Evolutionary conservation across 345 rosid genomes (phyloP).

Genomic region (Microthlaspi erraticum): DNA sequence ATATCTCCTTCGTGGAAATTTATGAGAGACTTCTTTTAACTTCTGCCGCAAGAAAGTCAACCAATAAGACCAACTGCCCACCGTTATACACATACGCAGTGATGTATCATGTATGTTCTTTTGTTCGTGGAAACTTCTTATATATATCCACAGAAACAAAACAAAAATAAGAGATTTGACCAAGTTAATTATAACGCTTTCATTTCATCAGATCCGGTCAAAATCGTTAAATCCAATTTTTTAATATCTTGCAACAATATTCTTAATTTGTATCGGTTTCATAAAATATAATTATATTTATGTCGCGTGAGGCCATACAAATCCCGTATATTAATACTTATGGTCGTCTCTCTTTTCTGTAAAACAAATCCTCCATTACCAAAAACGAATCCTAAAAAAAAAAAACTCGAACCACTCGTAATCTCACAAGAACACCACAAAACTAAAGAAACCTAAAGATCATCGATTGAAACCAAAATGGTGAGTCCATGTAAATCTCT

Average conservation of each 20-base stretch:
- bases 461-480: constrained; percentile 29
- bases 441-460: constrained; percentile 19
- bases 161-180: constrained; percentile 18
- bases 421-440: constrained; percentile 25
- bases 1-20: not conserved
- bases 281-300: constrained; percentile 11
- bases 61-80: constrained; percentile 19
- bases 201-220: constrained; percentile 35
- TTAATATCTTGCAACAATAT: not conserved
- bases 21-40: not conserved
- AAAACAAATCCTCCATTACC: constrained; percentile 20
- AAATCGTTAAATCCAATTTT: constrained; percentile 5
- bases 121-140: constrained; percentile 35
- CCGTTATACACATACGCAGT: constrained; percentile 24
- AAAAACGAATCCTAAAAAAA: constrained; percentile 10
- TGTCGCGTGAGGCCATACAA: constrained; percentile 39
- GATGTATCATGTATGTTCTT: not conserved
- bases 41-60: constrained; percentile 39
- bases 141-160: not conserved
- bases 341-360: constrained; percentile 42
- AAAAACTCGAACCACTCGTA: constrained; percentile 1
- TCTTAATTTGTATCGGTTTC: not conserved
- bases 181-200: constrained; percentile 30
- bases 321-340: constrained; percentile 30
- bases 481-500: constrained; percentile 35